Percentiles rank a stretch among this genome's conserved stretches.
phyloP scores from a whole-genome alignment of 768 basidiomycete species.

The Tephrocybe sp. region DNA sequence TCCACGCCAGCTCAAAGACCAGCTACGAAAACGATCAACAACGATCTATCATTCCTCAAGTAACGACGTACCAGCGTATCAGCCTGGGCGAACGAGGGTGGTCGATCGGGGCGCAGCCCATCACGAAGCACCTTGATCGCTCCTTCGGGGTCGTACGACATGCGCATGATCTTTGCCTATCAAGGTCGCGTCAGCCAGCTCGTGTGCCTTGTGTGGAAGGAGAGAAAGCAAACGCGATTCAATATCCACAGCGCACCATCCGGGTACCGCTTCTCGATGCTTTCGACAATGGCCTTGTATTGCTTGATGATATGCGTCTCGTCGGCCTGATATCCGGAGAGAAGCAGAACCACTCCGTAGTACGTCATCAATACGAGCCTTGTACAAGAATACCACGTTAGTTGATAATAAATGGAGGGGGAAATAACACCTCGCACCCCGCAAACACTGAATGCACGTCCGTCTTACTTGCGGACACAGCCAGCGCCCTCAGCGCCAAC shows the following conservation, averaged over 20 bases:
- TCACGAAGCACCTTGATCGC: conserved; percentile 63
- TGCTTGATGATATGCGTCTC: conserved; percentile 61
- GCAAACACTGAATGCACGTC: conserved; percentile 80
- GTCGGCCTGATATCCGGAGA: conserved; percentile 78
- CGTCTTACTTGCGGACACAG: conserved; percentile 61
- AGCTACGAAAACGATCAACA: conserved; percentile 39
- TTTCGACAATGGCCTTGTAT: conserved; percentile 66
- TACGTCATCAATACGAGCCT: conserved; percentile 84
- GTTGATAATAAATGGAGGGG: neutral
- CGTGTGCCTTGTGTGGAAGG: neutral
- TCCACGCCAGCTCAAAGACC: conserved; percentile 80
- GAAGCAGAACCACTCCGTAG: conserved; percentile 65
- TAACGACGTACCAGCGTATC: neutral
- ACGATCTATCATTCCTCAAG: neutral
- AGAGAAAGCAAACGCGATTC: conserved; percentile 50
- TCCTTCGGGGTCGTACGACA: conserved; percentile 61
- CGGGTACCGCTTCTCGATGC: conserved; percentile 59
- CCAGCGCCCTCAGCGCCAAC: conserved; percentile 66
- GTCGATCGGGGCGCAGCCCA: conserved; percentile 54
- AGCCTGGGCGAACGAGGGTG: conserved; percentile 46
- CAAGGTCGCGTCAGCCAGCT: neutral
- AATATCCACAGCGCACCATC: conserved; percentile 72
- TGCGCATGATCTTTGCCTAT: conserved; percentile 77
- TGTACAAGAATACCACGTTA: neutral
- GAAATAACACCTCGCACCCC: no score